phyloP scores from a whole-genome alignment of 495 filamentous ascomycete species.

The Tuber umbilicatum region DNA sequence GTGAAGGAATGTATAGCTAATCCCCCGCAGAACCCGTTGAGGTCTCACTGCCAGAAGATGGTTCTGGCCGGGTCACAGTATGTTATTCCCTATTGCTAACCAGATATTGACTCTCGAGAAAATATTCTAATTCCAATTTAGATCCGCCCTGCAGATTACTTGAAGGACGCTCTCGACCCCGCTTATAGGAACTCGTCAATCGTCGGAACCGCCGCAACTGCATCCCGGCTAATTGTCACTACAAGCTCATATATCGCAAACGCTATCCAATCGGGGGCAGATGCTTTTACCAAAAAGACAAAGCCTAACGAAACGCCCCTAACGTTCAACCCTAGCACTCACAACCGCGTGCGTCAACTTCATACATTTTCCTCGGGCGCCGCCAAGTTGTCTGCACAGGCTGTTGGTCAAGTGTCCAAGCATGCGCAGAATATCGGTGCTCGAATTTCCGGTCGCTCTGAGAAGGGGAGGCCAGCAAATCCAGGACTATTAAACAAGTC shows the following conservation, averaged over 20 bases:
- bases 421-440: constrained; percentile 87
- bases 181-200: constrained; percentile 80
- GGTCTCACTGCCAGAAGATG: constrained; percentile 72
- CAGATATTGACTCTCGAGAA: neutral
- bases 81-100: constrained; percentile 4
- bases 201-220: constrained; percentile 81
- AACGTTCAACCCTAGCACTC: constrained; percentile 79
- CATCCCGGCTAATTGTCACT: constrained; percentile 88
- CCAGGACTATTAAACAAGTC: constrained; percentile 90
- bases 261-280: constrained; percentile 65
- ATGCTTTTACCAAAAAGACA: constrained; percentile 70
- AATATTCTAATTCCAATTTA: constrained; percentile 57
- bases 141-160: constrained; percentile 73
- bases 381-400: constrained; percentile 72
- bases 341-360: constrained; percentile 76
- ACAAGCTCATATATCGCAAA: constrained; percentile 71
- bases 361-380: constrained; percentile 70
- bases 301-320: constrained; percentile 70
- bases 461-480: constrained; percentile 56
- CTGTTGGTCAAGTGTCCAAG: constrained; percentile 70
- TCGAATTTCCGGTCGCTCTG: constrained; percentile 51
- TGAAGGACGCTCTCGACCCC: constrained; percentile 74
- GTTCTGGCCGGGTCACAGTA: constrained; percentile 48
- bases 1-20: neutral
- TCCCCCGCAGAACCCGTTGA: constrained; percentile 69